phyloP scores from a whole-genome alignment of 495 filamentous ascomycete genomes.

The Hyaloscypha finlandica region DNA sequence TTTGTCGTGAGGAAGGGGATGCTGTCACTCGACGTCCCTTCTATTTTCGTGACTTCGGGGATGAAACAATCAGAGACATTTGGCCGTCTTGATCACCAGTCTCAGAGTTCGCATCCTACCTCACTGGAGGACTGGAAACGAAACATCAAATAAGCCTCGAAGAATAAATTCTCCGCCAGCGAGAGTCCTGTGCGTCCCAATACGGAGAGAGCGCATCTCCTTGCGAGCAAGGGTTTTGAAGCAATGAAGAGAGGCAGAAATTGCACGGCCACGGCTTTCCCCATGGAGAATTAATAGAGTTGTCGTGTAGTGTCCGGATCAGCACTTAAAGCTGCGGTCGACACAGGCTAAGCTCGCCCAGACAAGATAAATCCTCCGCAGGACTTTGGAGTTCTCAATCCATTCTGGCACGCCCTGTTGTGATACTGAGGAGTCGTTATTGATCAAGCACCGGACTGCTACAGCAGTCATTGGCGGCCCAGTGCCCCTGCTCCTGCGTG shows the following conservation, averaged over 20 bases:
- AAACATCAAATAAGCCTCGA: not conserved
- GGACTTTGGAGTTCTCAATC: not conserved
- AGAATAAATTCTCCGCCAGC: not conserved
- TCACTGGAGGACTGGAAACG: not conserved
- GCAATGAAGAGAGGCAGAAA: not conserved
- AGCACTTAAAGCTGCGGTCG: not conserved
- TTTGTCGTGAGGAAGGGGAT: not conserved
- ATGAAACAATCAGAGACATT: slow-evolving; percentile 8
- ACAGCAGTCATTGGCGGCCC: not conserved
- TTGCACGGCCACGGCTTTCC: not conserved
- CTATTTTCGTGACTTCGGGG: not conserved
- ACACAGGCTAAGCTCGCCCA: slow-evolving; percentile 5
- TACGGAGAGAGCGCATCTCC: not conserved
- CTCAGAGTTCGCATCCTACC: not conserved
- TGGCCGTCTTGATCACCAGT: slow-evolving; percentile 1
- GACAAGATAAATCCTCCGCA: slow-evolving; percentile 10
- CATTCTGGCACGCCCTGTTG: not conserved
- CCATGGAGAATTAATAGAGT: slow-evolving; percentile 18
- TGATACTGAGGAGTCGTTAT: not conserved
- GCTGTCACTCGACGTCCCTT: not conserved
- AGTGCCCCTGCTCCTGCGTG: not conserved
- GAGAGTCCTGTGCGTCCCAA: not conserved
- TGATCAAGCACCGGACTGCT: not conserved
- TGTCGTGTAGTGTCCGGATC: slow-evolving; percentile 5
- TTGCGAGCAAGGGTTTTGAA: not conserved